These are phyloP conservation scores for Craterostigma plantagineum DNA, from an alignment of 257 asterid genomes.

Conservation along the genomic window DNA sequence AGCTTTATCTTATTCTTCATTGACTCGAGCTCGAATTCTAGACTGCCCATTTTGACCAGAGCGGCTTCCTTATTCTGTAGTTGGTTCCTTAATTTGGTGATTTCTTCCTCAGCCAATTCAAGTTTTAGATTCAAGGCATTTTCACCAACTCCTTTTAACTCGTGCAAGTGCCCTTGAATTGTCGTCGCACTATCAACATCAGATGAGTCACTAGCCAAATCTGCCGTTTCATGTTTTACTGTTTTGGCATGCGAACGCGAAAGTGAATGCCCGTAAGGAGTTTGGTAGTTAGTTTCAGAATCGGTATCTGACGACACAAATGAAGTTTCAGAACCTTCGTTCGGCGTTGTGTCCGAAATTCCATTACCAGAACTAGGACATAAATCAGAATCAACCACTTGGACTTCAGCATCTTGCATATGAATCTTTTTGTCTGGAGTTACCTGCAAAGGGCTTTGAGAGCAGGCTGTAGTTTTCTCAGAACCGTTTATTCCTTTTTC, in stretches of 20 bases:
- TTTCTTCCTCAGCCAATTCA: constrained; percentile 34
- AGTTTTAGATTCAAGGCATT: constrained; percentile 18
- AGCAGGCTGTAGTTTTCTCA: too few relatives aligned
- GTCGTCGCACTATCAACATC: not conserved
- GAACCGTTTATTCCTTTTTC: too few relatives aligned
- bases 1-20: constrained; percentile 23
- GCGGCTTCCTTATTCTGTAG: constrained; percentile 17
- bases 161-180: not conserved
- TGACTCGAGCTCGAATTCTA: constrained; percentile 26
- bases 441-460: constrained; percentile 10
- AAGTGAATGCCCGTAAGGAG: constrained; percentile 13
- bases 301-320: constrained; percentile 54
- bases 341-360: constrained; percentile 27
- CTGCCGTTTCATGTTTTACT: constrained; percentile 11
- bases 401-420: constrained; percentile 16
- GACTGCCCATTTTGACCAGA: constrained; percentile 10
- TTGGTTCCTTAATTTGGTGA: constrained; percentile 25
- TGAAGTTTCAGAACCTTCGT: constrained; percentile 34
- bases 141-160: constrained; percentile 10
- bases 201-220: constrained; percentile 7
- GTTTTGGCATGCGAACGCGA: constrained; percentile 10
- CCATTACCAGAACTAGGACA: constrained; percentile 42
- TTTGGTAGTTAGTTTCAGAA: constrained; percentile 31
- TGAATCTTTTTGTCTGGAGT: constrained; percentile 32
- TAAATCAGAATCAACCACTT: constrained; percentile 17